Conservation (phyloP, 805 yeast species). For the Ogataea wickerhamii region DNA sequence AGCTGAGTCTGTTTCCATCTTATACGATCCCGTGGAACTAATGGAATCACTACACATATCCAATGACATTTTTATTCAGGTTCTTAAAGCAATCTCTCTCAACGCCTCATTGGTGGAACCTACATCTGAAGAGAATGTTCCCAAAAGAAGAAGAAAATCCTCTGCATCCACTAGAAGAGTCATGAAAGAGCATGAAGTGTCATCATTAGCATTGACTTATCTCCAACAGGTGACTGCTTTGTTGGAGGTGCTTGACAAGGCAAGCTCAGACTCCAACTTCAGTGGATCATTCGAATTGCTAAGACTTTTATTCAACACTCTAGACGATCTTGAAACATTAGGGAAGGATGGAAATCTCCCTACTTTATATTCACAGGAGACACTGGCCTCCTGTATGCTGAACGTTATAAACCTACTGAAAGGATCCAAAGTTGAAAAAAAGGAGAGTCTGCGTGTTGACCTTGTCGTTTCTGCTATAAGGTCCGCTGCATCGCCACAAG, state of each 20-base stretch:
- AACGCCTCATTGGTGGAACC: constrained; percentile 32
- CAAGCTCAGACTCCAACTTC: constrained; percentile 20
- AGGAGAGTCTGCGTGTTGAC: constrained; percentile 77
- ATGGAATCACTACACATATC: constrained; percentile 53
- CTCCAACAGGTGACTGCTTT: constrained; percentile 72
- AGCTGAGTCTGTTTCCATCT: constrained; percentile 33
- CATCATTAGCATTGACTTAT: constrained; percentile 72
- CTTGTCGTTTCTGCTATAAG: constrained; percentile 87
- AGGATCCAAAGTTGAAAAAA: constrained; percentile 31
- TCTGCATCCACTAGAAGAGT: constrained; percentile 73
- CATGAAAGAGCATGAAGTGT: constrained; percentile 68
- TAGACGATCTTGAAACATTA: constrained; percentile 75
- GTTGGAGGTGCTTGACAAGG: constrained; percentile 71
- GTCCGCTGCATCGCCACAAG: constrained; percentile 87
- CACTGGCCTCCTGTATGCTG: constrained; percentile 81
- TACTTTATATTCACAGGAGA: constrained; percentile 85
- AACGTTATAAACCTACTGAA: constrained; percentile 59
- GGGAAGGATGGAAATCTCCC: constrained; percentile 92
- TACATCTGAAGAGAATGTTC: constrained; percentile 35
- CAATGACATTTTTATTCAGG: constrained; percentile 52
- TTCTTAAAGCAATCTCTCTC: constrained; percentile 47
- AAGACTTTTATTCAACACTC: constrained; percentile 47
- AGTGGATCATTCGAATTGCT: constrained; percentile 36
- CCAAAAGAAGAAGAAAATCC: constrained; percentile 82
- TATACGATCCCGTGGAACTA: constrained; percentile 52